Base-by-base conservation (phyloP, 192 early-diverging fungal species). In the Rhizophagus clarus region DNA sequence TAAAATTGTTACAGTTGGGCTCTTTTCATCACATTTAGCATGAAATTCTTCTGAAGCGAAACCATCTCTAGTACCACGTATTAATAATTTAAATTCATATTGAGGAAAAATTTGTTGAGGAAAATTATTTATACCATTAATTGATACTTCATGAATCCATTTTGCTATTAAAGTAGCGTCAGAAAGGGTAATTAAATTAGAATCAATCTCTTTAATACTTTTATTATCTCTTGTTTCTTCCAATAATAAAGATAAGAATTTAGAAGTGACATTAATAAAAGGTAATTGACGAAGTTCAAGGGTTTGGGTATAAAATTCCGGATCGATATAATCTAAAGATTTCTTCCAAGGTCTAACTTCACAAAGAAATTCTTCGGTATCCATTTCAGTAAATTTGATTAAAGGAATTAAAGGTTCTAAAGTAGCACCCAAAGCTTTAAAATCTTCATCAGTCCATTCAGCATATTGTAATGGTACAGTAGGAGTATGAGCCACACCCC, bases 11-110 rank as follows among this genome's bases (percentile, higher is more conserved):
- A 64, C 2, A 3, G 63, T 64, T 28, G 63, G 63, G 15, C 26
- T 20, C 29, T 64, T 56, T 56, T 56, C 51, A 56, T 64, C 63
- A 28, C 63, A 64, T 14, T 9, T 28, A 12, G 8, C 0, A 10
- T 64, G 63, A 64, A 64, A 64, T 64, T 64, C n/a, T 64, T 64
- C 28, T 11, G 63, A 20, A 20, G 63, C 24, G 24, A 64, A 64
- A 12, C 63, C 28, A 29, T 29, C 63, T 4, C 63, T 28, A 26
- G 10, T 12, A 64, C 63, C 51, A 56, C 51, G 51, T 56, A 56
- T 20, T 56, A 56, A 56, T 56, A 56, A 56, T 20, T 56, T 56
- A 56, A 56, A 56, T 20, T 56, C 51, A 22, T 22, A 56, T 1
- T 22, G 20, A 22, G 51, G 51, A 56, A 1, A 7, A 22, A 6